Base-by-base conservation (phyloP, 1,284 basidiomycete genomes). In the Trametes versicolor region DNA sequence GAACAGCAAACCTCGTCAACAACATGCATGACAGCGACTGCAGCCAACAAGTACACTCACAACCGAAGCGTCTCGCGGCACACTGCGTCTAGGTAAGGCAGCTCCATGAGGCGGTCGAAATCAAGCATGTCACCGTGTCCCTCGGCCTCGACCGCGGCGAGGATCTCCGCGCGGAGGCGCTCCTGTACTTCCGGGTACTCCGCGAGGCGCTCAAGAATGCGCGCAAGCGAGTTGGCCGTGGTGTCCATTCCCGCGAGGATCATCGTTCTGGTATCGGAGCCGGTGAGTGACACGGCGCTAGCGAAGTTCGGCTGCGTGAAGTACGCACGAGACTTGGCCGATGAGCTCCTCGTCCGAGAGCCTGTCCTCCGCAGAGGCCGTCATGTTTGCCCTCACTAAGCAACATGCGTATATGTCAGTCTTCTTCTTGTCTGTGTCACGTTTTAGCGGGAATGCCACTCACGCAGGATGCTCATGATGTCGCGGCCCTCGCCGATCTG, bases 381-480 rank as follows among this genome's bases (percentile, higher is more conserved):
- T 34, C 61, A 69, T 67, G 65, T 77, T 79, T 23, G 71, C 75
- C 39, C 65, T 68, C 60, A 79, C 78, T 78, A 49, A 9, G 1
- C 25, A 25, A 27, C 2, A 21, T 5, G 13, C 8, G 27, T 36
- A 36, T 8, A 9, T n/a, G 15, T 29, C 27, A 27, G 19, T n/a
- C 4, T 6, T 3, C 27, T 29, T 12, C 4, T n/a, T 29, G 9
- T 34, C 15, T 15, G 10, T 10, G 9, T 19, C 8, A 4, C 7
- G 29, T 8, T 32, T 8, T 32, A 4, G 29, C 29, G 8, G 19
- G 4, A n/a, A 37, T 23, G n/a, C 45, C 32, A 67, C 74, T 60
- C 57, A 77, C 77, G 63, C 1, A 79, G 68, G 29, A 76, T 70
- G 57, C 76, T 77, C 71, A 77, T 70, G 49, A 78, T 74, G 58